These are phyloP conservation scores for Quaeritorhiza haematococci DNA, from an alignment of 371 early-diverging fungal species.

Conservation along the genomic window DNA sequence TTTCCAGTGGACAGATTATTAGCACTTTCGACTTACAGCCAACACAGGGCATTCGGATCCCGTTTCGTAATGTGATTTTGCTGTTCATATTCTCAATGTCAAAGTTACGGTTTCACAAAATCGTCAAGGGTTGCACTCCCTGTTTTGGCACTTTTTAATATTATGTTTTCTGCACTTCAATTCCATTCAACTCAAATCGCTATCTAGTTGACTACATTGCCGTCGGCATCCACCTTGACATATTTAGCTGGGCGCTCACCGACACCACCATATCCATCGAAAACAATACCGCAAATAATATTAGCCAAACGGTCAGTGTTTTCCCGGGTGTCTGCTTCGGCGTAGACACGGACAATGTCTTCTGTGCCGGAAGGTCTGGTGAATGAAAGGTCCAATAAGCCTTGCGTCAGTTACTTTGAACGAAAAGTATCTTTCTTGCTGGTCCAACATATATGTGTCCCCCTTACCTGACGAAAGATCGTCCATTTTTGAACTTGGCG, in stretches of 20 bases:
- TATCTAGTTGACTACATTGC: slow-evolving; percentile 6
- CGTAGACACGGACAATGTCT: slow-evolving; percentile 98
- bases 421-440: background rate
- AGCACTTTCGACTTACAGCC: background rate
- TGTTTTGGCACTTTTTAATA: too few relatives aligned
- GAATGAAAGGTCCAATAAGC: slow-evolving; percentile 13
- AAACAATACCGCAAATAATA: slow-evolving; percentile 66
- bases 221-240: slow-evolving; percentile 15
- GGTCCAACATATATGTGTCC: slow-evolving; percentile 2
- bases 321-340: slow-evolving; percentile 83
- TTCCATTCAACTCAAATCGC: too few relatives aligned
- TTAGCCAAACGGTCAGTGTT: slow-evolving; percentile 35
- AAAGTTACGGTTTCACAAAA: too few relatives aligned
- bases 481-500: slow-evolving; percentile 73
- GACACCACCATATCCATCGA: slow-evolving; percentile 86
- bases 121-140: too few relatives aligned
- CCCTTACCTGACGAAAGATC: slow-evolving; percentile 87
- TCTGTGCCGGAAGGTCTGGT: slow-evolving; percentile 98
- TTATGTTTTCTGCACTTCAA: too few relatives aligned
- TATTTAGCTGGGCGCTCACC: slow-evolving; percentile 72
- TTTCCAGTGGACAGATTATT: background rate
- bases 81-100: too few relatives aligned
- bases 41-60: background rate
- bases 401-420: background rate
- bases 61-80: background rate